Conservation (phyloP, 192 early-diverging fungal genomes). For the Paraglomus occultum region DNA sequence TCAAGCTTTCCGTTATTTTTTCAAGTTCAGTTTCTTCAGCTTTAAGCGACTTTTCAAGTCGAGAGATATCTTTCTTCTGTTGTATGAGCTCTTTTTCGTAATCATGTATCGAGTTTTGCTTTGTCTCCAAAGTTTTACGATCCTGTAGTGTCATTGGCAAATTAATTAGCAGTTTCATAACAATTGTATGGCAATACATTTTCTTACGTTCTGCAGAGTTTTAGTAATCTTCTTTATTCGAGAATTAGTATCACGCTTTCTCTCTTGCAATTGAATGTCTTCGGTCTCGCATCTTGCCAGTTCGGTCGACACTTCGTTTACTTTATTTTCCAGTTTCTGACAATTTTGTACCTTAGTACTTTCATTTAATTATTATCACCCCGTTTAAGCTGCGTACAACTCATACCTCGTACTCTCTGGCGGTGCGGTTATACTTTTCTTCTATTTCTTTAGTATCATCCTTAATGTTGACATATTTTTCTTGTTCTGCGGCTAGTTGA, state of each 20-base stretch:
- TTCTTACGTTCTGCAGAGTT: slow-evolving; percentile 56
- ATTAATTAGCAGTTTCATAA: neutral
- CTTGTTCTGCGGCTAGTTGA: slow-evolving; percentile 58
- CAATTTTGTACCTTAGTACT: neutral
- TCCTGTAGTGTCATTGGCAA: slow-evolving; percentile 38
- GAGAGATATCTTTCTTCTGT: slow-evolving; percentile 55
- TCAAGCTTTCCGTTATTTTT: slow-evolving; percentile 72
- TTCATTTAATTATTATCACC: neutral
- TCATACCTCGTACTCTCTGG: slow-evolving; percentile 61
- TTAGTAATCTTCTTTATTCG: slow-evolving; percentile 79
- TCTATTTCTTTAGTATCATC: slow-evolving; percentile 65
- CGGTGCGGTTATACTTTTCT: slow-evolving; percentile 49
- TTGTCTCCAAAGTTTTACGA: slow-evolving; percentile 53
- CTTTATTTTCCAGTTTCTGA: slow-evolving; percentile 53
- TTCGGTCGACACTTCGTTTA: slow-evolving; percentile 54
- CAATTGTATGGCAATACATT: slow-evolving; percentile 30
- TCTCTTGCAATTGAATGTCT: slow-evolving; percentile 85
- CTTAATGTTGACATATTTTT: slow-evolving; percentile 58
- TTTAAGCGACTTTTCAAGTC: slow-evolving; percentile 60
- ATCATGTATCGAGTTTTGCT: slow-evolving; percentile 66
- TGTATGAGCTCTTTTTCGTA: slow-evolving; percentile 62
- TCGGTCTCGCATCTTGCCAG: slow-evolving; percentile 70
- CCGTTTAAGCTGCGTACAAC: neutral
- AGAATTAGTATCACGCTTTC: slow-evolving; percentile 72
- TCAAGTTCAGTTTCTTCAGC: slow-evolving; percentile 72